Conservation (phyloP, 805 yeast species). For the Martiniozyma abietophila region DNA sequence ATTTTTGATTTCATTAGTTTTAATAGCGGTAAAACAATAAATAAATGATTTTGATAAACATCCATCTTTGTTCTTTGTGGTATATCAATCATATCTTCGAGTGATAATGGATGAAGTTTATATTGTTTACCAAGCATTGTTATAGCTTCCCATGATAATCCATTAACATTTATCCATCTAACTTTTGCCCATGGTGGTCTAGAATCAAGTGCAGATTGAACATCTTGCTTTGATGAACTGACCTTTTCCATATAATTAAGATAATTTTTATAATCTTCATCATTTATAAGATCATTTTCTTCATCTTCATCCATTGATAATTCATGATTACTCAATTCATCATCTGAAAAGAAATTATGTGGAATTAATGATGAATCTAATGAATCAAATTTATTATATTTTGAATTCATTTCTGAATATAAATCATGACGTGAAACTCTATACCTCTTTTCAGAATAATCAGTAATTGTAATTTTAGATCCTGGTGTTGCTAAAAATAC, state of each 20-base stretch:
- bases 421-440: constrained; percentile 36
- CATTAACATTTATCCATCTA: constrained; percentile 50
- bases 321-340: constrained; percentile 10
- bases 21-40: constrained; percentile 45
- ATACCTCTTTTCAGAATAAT: constrained; percentile 36
- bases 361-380: constrained; percentile 1
- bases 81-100: constrained; percentile 55
- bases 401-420: constrained; percentile 19
- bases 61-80: constrained; percentile 55
- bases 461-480: constrained; percentile 44
- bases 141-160: constrained; percentile 54
- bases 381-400: constrained; percentile 14
- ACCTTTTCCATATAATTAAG: constrained; percentile 14
- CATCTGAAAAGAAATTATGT: constrained; percentile 7
- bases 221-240: constrained; percentile 18
- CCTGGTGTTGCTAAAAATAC: constrained; percentile 45
- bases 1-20: constrained; percentile 30
- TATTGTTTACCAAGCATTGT: constrained; percentile 35
- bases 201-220: constrained; percentile 24
- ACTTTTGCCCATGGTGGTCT: constrained; percentile 42
- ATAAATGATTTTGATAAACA: constrained; percentile 40
- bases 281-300: background rate
- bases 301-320: constrained; percentile 3
- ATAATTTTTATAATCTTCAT: constrained; percentile 6
- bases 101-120: constrained; percentile 42